These are phyloP conservation scores for Exophiala aquamarina DNA, from an alignment of 2,329 filamentous ascomycete genomes.

Conservation along the genomic window DNA sequence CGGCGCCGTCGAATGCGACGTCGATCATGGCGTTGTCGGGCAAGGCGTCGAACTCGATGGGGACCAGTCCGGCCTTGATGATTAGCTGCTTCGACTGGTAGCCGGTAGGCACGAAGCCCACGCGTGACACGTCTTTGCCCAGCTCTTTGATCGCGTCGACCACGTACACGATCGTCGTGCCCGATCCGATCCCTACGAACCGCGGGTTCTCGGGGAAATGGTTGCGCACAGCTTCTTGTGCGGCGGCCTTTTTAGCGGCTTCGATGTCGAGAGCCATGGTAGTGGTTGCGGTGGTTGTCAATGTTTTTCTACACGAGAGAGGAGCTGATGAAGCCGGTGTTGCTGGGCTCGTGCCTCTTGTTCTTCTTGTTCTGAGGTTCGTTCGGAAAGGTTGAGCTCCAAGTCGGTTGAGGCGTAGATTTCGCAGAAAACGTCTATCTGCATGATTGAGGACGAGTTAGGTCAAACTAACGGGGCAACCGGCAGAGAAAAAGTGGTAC, in stretches of 20 bases:
- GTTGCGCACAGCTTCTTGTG: slow-evolving; percentile 57
- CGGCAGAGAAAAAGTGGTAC: slow-evolving; percentile 7
- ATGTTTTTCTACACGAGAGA: background rate
- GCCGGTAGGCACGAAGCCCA: slow-evolving; percentile 89
- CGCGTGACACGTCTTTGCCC: slow-evolving; percentile 50
- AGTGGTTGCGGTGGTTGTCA: background rate
- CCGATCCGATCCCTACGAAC: slow-evolving; percentile 65
- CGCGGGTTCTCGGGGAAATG: slow-evolving; percentile 59
- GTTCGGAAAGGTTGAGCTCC: too few species aligned
- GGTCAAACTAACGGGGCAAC: too few species aligned
- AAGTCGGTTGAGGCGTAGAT: too few species aligned
- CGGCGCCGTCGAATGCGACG: slow-evolving; percentile 92
- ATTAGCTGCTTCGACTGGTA: slow-evolving; percentile 89
- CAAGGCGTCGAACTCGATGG: slow-evolving; percentile 75
- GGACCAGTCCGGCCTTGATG: slow-evolving; percentile 70
- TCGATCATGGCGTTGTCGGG: slow-evolving; percentile 68
- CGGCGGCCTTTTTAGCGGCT: slow-evolving; percentile 60
- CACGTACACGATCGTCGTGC: slow-evolving; percentile 66
- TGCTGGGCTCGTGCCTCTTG: slow-evolving; percentile 1
- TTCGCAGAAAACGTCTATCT: too few species aligned
- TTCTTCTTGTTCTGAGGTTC: slow-evolving; percentile 6
- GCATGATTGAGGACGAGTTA: too few species aligned
- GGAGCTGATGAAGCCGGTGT: background rate
- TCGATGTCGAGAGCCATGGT: slow-evolving; percentile 44
- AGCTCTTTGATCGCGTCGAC: slow-evolving; percentile 62